Evolutionary conservation across 176 grass and related monocot genomes (phyloP).

Genomic region (Tillandsia leiboldiana): DNA sequence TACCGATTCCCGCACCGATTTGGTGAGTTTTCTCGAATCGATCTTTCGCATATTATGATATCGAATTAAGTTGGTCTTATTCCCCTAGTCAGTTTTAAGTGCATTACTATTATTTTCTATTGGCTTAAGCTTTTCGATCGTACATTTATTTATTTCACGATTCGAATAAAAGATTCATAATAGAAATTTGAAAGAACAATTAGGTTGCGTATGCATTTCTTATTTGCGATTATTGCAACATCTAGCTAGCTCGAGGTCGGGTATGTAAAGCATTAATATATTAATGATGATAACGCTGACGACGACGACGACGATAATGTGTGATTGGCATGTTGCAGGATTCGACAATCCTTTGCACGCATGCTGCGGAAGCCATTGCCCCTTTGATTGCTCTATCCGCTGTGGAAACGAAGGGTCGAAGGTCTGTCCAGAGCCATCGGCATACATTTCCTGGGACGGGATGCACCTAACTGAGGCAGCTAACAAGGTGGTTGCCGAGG

Average conservation of each 20-base stretch:
- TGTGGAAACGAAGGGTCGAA: conserved; percentile 25
- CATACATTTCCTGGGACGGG: conserved; percentile 32
- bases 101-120: too few relatives aligned
- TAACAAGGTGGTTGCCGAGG: conserved; percentile 34
- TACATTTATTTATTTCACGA: too few relatives aligned
- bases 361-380: conserved; percentile 28
- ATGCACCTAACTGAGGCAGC: conserved; percentile 39
- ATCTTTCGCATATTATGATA: background rate
- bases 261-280: too few relatives aligned
- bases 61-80: background rate
- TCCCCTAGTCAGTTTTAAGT: too few relatives aligned
- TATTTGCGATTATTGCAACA: too few relatives aligned
- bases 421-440: conserved; percentile 31
- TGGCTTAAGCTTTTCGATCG: too few relatives aligned
- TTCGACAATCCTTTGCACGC: conserved; percentile 23
- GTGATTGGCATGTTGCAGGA: conserved; percentile 5
- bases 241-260: too few relatives aligned
- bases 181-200: too few relatives aligned
- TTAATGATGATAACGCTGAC: too few relatives aligned
- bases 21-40: background rate
- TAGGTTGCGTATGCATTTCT: too few relatives aligned
- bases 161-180: too few relatives aligned
- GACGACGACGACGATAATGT: background rate
- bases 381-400: conserved; percentile 14
- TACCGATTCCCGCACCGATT: conserved; percentile 22